Conservation (phyloP, 2,329 filamentous ascomycete species). For the Coniochaeta hoffmannii region DNA sequence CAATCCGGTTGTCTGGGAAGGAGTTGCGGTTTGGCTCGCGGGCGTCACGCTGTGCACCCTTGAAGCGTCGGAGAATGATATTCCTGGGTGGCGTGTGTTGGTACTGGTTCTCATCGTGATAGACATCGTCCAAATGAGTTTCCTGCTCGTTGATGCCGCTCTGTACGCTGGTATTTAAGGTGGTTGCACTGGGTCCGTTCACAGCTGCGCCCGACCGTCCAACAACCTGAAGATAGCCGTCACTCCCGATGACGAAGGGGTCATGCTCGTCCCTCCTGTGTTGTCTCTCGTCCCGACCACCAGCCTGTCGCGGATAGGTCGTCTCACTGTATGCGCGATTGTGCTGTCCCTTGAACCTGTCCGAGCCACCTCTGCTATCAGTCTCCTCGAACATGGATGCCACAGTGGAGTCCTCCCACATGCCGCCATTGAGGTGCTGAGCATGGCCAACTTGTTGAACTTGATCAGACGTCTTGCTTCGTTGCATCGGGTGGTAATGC, state of each 20-base stretch:
- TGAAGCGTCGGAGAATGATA: conserved; percentile 21
- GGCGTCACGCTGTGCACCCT: conserved; percentile 31
- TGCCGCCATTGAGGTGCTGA: conserved; percentile 17
- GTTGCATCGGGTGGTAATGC: conserved; percentile 18
- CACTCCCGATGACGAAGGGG: conserved; percentile 27
- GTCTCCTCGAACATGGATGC: conserved; percentile 22
- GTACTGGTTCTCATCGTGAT: conserved; percentile 16
- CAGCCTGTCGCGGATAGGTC: conserved; percentile 6
- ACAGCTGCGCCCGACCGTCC: conserved; percentile 8
- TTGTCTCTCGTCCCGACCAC: conserved; percentile 8
- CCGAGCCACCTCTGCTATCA: conserved; percentile 16
- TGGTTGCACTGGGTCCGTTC: conserved; percentile 14
- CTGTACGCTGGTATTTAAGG: conserved; percentile 10
- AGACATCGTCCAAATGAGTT: conserved; percentile 14
- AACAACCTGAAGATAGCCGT: conserved; percentile 28
- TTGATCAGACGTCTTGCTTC: conserved; percentile 17
- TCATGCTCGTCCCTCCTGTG: conserved; percentile 12
- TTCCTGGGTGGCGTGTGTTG: conserved; percentile 19
- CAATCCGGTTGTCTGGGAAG: conserved; percentile 8
- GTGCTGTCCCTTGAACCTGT: conserved; percentile 14
- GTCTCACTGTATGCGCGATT: conserved; percentile 15
- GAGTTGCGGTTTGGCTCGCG: conserved; percentile 17
- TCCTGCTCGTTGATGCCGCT: conserved; percentile 13
- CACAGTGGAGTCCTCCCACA: conserved; percentile 29
- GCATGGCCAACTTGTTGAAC: conserved; percentile 12